phyloP scores from a whole-genome alignment of 805 yeast species.

The Torulaspora franciscae region DNA sequence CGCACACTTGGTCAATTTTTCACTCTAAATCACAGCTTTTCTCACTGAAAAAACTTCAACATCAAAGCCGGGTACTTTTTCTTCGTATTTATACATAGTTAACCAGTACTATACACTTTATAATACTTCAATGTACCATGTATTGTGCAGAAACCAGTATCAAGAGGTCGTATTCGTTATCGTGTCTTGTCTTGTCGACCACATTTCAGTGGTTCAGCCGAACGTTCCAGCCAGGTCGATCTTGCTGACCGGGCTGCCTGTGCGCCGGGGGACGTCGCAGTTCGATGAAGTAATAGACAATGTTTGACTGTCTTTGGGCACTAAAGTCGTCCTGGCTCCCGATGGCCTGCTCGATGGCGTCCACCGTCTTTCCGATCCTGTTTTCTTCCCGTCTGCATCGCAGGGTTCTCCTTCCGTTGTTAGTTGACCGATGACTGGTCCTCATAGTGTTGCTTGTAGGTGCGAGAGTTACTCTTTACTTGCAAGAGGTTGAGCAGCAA shows the following conservation, averaged over 20 bases:
- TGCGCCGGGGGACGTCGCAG: constrained; percentile 5
- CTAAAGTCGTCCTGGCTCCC: neutral
- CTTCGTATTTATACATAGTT: neutral
- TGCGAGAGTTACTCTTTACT: neutral
- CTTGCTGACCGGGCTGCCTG: neutral
- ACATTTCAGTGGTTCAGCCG: neutral
- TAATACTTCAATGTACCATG: too few species aligned
- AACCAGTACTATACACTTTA: neutral
- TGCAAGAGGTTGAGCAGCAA: neutral
- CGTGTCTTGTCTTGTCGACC: too few species aligned
- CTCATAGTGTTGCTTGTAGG: too few species aligned
- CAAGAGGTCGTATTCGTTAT: too few species aligned
- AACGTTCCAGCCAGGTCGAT: neutral
- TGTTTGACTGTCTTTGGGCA: constrained; percentile 1
- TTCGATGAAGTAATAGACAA: constrained; percentile 5
- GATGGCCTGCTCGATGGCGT: constrained; percentile 3
- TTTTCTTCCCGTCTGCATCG: constrained; percentile 5
- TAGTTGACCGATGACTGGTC: too few species aligned
- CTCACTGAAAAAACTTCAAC: neutral
- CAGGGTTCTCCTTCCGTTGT: neutral
- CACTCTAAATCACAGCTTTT: neutral
- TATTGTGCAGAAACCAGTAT: too few species aligned
- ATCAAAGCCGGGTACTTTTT: neutral
- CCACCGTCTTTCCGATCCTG: constrained; percentile 1
- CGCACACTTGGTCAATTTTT: constrained; percentile 2